Evolutionary conservation across 73 alveolate genomes (phyloP).

Genomic region (Paramecium sexaurelia): DNA sequence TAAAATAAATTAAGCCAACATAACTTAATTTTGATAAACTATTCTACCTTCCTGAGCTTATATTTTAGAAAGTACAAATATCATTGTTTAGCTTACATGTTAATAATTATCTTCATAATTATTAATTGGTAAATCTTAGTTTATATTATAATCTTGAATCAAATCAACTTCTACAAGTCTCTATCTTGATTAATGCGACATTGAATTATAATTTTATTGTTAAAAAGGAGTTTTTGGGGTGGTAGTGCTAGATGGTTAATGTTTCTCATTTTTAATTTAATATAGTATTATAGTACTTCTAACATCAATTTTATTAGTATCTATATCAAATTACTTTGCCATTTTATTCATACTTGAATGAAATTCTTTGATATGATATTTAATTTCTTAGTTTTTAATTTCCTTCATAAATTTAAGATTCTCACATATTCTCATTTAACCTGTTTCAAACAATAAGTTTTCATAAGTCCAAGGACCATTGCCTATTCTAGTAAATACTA

Average conservation of each 20-base stretch:
- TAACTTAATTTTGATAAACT: conserved; percentile 3
- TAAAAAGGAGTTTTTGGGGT: neutral
- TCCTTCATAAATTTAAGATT: conserved; percentile 21
- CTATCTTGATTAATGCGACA: neutral
- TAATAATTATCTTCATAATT: neutral
- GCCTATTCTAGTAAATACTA: conserved; percentile 6
- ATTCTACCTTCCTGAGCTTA: conserved; percentile 12
- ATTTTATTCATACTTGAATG: neutral
- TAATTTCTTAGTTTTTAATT: neutral
- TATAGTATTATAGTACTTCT: neutral
- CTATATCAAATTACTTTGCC: conserved; percentile 35
- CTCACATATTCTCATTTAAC: neutral
- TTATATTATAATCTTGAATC: neutral
- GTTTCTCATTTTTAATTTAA: neutral
- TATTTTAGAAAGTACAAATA: neutral
- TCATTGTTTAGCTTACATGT: conserved; percentile 7
- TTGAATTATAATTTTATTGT: neutral
- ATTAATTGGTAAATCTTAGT: neutral
- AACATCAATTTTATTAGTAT: neutral
- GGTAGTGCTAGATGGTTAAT: neutral
- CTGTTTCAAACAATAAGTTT: neutral
- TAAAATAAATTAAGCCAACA: neutral
- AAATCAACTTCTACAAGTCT: neutral
- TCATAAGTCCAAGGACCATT: conserved; percentile 53
- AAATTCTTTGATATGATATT: neutral